Evolutionary conservation across 257 asterid species (phyloP), one percentile per base, ranked within the genome.

Genomic region (Prunella vulgaris): DNA sequence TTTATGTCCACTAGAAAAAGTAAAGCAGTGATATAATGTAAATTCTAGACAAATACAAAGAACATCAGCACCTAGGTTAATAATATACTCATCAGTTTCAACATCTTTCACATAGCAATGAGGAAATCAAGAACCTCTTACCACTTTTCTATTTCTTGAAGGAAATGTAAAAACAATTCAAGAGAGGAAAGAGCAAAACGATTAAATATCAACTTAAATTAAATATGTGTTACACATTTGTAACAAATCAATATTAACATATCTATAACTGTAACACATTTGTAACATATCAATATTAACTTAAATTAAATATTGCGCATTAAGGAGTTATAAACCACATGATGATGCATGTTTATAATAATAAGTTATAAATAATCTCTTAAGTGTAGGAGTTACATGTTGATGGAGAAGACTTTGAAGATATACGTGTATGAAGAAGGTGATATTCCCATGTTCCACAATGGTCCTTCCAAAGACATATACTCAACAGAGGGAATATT

Each of bases 401-500:
- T 82, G 28, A 89, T 87, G 92, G 90, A 87, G 62, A 85, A 69
- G 5, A 53, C 71, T 64, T 81, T 89, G 56, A 89, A 82, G 72
- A 77, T 89, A 33, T 87, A 66, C 62, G 79, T 87, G 1, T 87
- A 87, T 5, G 84, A 81, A 77, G 95, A 87, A 53, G 96, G 95
- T 7, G 90, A 87, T 5, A 85, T 86, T 2, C 95, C 92, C 4
- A 17, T 89, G 63, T 87, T 87, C 75, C 95, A 89, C 70, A 3
- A 10, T 9, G 96, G 95, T 1, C 88, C 90, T 30, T 53, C 81
- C 25, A 85, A 77, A 25, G 72, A 79, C 65, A 89, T 85, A 37
- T 87, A 85, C 76, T 85, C 89, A 2, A 71, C 81, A 12, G 95
- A 89, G 75, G 96, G 94, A n/a, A 62, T 84, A 21, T 87, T 87